Conservation (phyloP, 768 basidiomycete species). For the Tubosaeta brunneosetosa region DNA sequence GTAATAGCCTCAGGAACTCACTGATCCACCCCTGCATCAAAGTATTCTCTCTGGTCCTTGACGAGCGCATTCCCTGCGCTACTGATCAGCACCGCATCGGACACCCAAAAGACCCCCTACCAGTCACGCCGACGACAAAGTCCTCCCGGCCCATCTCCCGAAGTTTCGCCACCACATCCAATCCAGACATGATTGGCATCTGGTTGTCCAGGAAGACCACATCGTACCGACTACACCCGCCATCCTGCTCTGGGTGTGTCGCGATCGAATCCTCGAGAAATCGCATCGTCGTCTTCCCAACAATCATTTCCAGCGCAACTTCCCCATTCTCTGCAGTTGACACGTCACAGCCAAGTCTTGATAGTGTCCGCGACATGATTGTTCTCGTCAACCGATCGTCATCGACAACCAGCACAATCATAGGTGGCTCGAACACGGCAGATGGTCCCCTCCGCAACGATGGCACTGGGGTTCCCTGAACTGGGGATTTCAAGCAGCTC, state of each 20-base stretch:
- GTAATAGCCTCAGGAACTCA: constrained; percentile 30
- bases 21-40: constrained; percentile 73
- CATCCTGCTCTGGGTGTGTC: background rate
- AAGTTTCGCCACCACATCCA: constrained; percentile 61
- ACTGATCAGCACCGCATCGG: constrained; percentile 5
- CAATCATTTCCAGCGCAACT: constrained; percentile 66
- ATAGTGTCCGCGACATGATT: constrained; percentile 74
- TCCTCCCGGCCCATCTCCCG: constrained; percentile 62
- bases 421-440: constrained; percentile 41
- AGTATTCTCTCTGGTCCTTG: constrained; percentile 69
- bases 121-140: constrained; percentile 81
- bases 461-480: constrained; percentile 9
- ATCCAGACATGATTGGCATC: constrained; percentile 78
- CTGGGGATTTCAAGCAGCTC: constrained; percentile 9
- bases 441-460: constrained; percentile 8
- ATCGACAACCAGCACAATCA: constrained; percentile 76
- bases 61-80: constrained; percentile 49
- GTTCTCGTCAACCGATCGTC: constrained; percentile 78
- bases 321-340: constrained; percentile 81
- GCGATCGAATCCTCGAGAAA: background rate
- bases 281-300: constrained; percentile 35
- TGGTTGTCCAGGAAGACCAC: constrained; percentile 66
- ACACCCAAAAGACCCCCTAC: constrained; percentile 29
- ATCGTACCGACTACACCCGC: constrained; percentile 29
- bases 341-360: constrained; percentile 76